phyloP scores from a whole-genome alignment of 116 monocot species.

The Dioscorea cayenensis region DNA sequence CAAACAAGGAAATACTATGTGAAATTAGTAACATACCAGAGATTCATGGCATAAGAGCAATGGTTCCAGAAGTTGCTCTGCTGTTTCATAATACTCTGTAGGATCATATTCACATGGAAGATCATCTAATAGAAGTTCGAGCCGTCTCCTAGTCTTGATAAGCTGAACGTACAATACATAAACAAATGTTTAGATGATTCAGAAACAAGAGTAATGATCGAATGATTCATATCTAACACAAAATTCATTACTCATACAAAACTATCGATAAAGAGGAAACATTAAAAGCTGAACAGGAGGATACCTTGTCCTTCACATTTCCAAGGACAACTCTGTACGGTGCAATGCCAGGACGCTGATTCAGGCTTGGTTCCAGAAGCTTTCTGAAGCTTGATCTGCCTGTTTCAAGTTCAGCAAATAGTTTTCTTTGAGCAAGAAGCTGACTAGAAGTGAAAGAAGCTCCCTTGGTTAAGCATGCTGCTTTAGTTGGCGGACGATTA shows the following conservation, averaged over 20 bases:
- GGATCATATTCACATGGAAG: conserved; percentile 70
- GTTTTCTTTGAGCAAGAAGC: conserved; percentile 53
- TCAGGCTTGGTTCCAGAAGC: conserved; percentile 78
- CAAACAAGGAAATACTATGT: too few species aligned
- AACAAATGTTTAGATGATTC: neutral
- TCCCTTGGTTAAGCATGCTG: conserved; percentile 20
- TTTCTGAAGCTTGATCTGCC: conserved; percentile 83
- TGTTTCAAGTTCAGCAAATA: conserved; percentile 54
- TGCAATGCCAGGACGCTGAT: conserved; percentile 62
- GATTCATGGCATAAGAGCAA: conserved; percentile 90
- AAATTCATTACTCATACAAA: neutral
- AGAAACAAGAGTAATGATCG: neutral
- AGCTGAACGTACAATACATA: conserved; percentile 29
- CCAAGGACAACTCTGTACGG: conserved; percentile 89
- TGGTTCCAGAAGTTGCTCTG: conserved; percentile 83
- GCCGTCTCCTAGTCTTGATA: conserved; percentile 53
- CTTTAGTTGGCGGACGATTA: conserved; percentile 3
- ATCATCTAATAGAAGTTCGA: conserved; percentile 84
- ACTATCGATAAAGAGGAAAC: neutral
- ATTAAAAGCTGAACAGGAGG: conserved; percentile 1
- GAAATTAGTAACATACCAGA: conserved; percentile 37
- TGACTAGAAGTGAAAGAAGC: conserved; percentile 36
- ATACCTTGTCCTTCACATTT: conserved; percentile 83
- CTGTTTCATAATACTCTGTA: conserved; percentile 59
- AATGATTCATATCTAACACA: neutral